phyloP scores from a whole-genome alignment of 192 early-diverging fungal species.

The Paraglomus brasilianum region DNA sequence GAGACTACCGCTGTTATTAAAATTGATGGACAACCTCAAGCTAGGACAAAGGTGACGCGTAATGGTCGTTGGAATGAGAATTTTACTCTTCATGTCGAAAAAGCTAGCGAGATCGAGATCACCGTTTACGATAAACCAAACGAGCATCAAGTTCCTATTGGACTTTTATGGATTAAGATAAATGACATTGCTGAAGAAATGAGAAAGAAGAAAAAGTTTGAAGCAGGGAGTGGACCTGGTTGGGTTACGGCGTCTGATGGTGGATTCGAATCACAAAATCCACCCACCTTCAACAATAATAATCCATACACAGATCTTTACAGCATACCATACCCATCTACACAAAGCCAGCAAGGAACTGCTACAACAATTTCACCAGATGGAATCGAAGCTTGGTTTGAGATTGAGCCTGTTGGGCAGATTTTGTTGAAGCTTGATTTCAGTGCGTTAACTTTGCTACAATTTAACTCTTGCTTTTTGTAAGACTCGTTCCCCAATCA shows the following conservation, averaged over 20 bases:
- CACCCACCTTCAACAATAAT: neutral
- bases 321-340: conserved; percentile 16
- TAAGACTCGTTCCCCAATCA: neutral
- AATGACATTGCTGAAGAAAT: conserved; percentile 90
- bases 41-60: conserved; percentile 68
- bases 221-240: conserved; percentile 56
- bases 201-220: conserved; percentile 64
- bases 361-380: conserved; percentile 39
- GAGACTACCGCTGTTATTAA: conserved; percentile 79
- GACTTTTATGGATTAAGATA: conserved; percentile 90
- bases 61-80: conserved; percentile 82
- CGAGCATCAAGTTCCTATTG: conserved; percentile 72
- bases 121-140: conserved; percentile 81
- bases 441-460: conserved; percentile 46
- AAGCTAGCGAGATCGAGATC: conserved; percentile 90
- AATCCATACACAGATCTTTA: conserved; percentile 19
- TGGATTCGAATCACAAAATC: conserved; percentile 14
- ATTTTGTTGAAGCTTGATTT: conserved; percentile 85
- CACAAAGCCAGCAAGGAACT: conserved; percentile 29
- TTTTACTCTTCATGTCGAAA: conserved; percentile 85
- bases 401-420: conserved; percentile 93
- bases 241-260: conserved; percentile 48
- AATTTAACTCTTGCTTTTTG: neutral
- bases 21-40: conserved; percentile 79
- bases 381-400: conserved; percentile 80